These are phyloP conservation scores for Sarcocystis neurona DNA, from an alignment of 169 alveolate species.

Conservation along the genomic window DNA sequence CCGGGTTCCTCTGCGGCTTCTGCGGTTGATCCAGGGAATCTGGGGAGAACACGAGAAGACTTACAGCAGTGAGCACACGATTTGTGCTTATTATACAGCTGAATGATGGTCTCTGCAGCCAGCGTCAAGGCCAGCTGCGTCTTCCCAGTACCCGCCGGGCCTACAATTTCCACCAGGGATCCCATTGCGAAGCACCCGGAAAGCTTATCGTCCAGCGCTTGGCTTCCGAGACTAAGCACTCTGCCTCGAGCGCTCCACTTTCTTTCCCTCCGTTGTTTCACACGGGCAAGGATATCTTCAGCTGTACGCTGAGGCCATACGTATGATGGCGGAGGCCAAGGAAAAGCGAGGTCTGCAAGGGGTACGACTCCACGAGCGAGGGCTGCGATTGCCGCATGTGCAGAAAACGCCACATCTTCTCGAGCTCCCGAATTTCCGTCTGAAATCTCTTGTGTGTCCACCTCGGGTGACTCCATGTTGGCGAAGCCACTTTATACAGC, in stretches of 20 bases:
- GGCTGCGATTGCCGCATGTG: not conserved
- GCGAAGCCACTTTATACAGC: too few species aligned
- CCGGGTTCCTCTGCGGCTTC: not conserved
- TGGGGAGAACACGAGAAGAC: not conserved
- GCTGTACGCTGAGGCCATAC: not conserved
- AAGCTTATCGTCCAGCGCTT: not conserved
- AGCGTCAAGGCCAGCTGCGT: conserved; percentile 43
- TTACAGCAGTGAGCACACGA: not conserved
- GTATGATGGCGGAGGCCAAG: conserved; percentile 20
- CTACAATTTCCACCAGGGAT: conserved; percentile 3
- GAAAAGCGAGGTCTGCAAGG: not conserved
- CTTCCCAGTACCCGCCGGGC: conserved; percentile 37
- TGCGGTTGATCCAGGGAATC: not conserved
- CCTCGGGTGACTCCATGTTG: too few species aligned
- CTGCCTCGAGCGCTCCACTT: not conserved
- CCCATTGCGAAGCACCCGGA: conserved; percentile 14
- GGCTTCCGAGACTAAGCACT: conserved; percentile 1
- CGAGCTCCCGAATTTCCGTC: not conserved
- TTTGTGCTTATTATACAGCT: not conserved
- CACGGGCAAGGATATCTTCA: not conserved
- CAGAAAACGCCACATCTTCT: conserved; percentile 2
- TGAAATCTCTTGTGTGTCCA: too few species aligned
- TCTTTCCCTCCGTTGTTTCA: not conserved
- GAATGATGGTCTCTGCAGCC: conserved; percentile 30
- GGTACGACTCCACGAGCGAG: not conserved